Conservation (phyloP, 179 eudicot genomes). For the Actinidia arguta region DNA sequence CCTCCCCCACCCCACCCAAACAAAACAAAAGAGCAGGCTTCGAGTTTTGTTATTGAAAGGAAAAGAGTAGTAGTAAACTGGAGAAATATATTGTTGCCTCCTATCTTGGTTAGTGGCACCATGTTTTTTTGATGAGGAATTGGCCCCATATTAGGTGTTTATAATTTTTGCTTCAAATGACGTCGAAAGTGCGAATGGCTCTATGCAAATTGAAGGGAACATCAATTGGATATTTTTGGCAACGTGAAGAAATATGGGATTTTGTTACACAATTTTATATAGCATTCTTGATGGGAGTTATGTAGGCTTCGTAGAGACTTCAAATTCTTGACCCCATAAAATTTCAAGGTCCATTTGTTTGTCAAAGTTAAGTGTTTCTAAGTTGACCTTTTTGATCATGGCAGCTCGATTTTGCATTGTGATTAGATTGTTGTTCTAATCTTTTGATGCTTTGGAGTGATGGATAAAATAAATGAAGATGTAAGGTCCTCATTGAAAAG, state of each 20-base stretch:
- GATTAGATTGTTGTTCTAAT: slow-evolving; percentile 6
- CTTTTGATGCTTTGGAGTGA: slow-evolving; percentile 1
- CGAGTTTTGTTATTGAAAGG: not conserved
- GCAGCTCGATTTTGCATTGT: not conserved
- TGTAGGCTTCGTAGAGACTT: no score
- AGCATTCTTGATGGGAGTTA: no score
- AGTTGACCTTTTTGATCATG: not conserved
- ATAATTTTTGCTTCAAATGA: not conserved
- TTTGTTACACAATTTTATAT: no score
- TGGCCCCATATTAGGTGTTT: not conserved
- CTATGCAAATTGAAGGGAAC: not conserved
- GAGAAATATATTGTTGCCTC: not conserved
- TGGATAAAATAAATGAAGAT: not conserved
- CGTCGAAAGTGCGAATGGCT: not conserved
- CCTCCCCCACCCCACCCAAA: no score
- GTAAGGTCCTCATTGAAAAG: not conserved
- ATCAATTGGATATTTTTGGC: not conserved
- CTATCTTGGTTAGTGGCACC: not conserved
- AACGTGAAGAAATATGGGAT: no score
- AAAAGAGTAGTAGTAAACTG: not conserved
- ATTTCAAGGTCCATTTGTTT: not conserved
- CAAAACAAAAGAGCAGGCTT: not conserved
- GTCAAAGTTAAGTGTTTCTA: not conserved
- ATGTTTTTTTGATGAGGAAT: no score
- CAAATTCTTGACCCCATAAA: not conserved